Conservation (phyloP, 1,284 basidiomycete species). For the Ceratobasidium papillatum region DNA sequence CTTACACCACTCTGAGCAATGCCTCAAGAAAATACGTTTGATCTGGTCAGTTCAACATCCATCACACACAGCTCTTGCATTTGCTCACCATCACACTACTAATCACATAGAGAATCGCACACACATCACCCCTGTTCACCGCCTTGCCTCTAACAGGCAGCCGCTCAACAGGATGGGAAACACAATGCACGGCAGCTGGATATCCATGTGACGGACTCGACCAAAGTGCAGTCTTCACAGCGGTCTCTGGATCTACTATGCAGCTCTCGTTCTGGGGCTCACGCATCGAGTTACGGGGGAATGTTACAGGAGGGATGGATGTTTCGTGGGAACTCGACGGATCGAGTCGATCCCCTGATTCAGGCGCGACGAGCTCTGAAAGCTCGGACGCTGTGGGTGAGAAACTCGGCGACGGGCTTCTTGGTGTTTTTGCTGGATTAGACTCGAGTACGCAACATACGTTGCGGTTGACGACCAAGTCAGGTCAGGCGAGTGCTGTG, state of each 20-base stretch:
- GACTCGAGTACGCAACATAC: conserved; percentile 24
- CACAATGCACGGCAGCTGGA: conserved; percentile 17
- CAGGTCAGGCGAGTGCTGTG: conserved; percentile 5
- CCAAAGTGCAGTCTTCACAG: conserved; percentile 20
- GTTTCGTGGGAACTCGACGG: conserved; percentile 28
- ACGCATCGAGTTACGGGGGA: conserved; percentile 24
- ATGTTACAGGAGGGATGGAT: conserved; percentile 13
- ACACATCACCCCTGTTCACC: conserved; percentile 28
- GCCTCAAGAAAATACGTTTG: conserved; percentile 30
- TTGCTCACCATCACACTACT: not conserved
- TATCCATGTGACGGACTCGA: conserved; percentile 19
- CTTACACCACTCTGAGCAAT: conserved; percentile 29
- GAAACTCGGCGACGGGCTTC: conserved; percentile 2
- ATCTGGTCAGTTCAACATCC: conserved; percentile 11
- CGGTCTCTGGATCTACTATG: conserved; percentile 6
- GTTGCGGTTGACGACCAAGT: conserved; percentile 1
- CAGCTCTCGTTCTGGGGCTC: conserved; percentile 19
- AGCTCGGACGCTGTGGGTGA: not conserved
- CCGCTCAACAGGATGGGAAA: conserved; percentile 24
- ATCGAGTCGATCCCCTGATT: not conserved
- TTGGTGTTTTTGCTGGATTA: conserved; percentile 19
- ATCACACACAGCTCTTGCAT: not conserved
- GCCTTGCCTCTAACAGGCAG: conserved; percentile 25
- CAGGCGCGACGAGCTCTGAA: not conserved
- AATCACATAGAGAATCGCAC: conserved; percentile 16